Evolutionary conservation across 495 filamentous ascomycete species (phyloP).

Genomic region (Penicillium verhagenii): DNA sequence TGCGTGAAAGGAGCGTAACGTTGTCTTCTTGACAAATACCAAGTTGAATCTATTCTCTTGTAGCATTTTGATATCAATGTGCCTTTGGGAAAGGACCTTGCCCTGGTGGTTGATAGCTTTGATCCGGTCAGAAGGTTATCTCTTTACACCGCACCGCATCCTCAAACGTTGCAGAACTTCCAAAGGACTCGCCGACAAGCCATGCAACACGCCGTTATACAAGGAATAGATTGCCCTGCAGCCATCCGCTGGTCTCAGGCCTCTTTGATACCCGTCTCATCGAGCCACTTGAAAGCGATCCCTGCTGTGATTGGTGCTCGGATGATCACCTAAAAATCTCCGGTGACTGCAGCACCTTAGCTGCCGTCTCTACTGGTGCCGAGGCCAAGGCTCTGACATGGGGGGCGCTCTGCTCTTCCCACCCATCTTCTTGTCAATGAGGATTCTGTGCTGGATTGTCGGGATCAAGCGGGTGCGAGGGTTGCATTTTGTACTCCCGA

Average conservation of each 20-base stretch:
- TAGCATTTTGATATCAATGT: constrained; percentile 1
- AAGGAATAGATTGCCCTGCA: constrained; percentile 34
- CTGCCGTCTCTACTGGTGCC: neutral
- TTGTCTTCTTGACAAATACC: neutral
- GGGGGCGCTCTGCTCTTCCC: neutral
- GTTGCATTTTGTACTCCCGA: neutral
- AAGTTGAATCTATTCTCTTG: neutral
- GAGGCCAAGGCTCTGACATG: neutral
- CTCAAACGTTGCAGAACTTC: constrained; percentile 4
- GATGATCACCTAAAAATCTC: constrained; percentile 23
- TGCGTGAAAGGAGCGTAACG: neutral
- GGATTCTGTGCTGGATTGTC: neutral
- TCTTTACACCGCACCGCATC: constrained; percentile 11
- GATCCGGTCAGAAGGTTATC: constrained; percentile 25
- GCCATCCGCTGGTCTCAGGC: constrained; percentile 40
- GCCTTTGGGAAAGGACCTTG: neutral
- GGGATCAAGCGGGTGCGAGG: neutral
- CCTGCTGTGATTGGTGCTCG: constrained; percentile 19
- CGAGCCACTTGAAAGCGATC: constrained; percentile 14
- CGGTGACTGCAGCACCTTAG: constrained; percentile 22
- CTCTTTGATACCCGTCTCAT: constrained; percentile 33
- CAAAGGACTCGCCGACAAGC: constrained; percentile 21
- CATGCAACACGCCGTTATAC: constrained; percentile 33
- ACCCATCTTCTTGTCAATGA: neutral
- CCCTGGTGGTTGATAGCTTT: constrained; percentile 4